A percentile compares a stretch with the other conserved stretches of the same genome.
Conservation (phyloP, 2,329 filamentous ascomycete genomes). For the Fusarium tricinctum region DNA sequence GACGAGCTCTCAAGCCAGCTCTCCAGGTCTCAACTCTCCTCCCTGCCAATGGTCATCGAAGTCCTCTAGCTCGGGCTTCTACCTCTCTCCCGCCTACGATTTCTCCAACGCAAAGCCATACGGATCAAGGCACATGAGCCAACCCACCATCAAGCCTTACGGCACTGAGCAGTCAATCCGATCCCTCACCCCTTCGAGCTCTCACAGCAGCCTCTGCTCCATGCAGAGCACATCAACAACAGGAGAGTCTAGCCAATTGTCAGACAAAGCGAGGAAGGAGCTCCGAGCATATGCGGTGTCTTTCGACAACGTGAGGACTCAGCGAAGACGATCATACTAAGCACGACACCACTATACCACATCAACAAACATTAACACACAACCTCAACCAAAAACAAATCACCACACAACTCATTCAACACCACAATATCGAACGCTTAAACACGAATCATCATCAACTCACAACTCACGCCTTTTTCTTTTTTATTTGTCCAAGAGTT, state of each 20-base stretch:
- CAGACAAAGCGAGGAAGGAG: slow-evolving; percentile 82
- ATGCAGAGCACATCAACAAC: slow-evolving; percentile 73
- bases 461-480: slow-evolving; percentile 43
- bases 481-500: slow-evolving; percentile 47
- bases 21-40: slow-evolving; percentile 65
- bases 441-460: slow-evolving; percentile 34
- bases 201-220: slow-evolving; percentile 86
- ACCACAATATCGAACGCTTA: slow-evolving; percentile 41
- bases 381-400: slow-evolving; percentile 29
- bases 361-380: slow-evolving; percentile 19
- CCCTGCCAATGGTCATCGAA: slow-evolving; percentile 65
- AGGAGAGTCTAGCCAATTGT: slow-evolving; percentile 71
- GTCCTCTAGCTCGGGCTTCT: slow-evolving; percentile 65
- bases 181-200: slow-evolving; percentile 78
- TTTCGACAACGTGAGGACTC: slow-evolving; percentile 83
- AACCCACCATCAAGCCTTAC: slow-evolving; percentile 47
- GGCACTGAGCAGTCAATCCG: slow-evolving; percentile 50
- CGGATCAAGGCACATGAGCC: slow-evolving; percentile 61
- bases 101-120: slow-evolving; percentile 75
- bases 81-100: slow-evolving; percentile 81
- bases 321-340: slow-evolving; percentile 70
- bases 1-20: slow-evolving; percentile 70
- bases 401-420: slow-evolving; percentile 53
- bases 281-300: slow-evolving; percentile 88
- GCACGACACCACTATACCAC: slow-evolving; percentile 26